A percentile compares a stretch with the other conserved stretches of the same genome.
These are phyloP conservation scores for Trichophyton rubrum DNA, from an alignment of 2,329 filamentous ascomycete species.

Conservation along the genomic window DNA sequence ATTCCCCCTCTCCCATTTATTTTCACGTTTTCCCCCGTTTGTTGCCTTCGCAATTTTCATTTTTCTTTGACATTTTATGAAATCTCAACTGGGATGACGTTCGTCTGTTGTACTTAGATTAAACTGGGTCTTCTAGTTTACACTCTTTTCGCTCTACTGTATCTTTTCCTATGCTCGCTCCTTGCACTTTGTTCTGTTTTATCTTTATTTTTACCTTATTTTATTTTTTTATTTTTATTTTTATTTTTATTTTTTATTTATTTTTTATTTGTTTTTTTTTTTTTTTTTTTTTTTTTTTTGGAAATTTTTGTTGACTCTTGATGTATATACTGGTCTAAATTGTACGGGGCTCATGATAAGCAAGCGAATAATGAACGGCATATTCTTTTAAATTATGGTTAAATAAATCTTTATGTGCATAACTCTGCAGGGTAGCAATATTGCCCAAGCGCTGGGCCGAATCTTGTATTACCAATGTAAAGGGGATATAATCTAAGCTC, in stretches of 20 bases:
- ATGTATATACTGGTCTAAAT: constrained; percentile 11
- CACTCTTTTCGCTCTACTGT: constrained; percentile 1
- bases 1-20: neutral
- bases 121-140: neutral
- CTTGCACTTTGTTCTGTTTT: neutral
- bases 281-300: neutral
- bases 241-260: neutral
- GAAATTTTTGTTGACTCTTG: constrained; percentile 2
- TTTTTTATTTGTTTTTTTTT: too few relatives aligned
- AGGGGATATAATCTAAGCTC: neutral
- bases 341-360: neutral
- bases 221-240: too few relatives aligned
- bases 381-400: neutral
- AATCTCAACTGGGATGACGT: neutral
- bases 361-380: neutral
- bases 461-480: neutral
- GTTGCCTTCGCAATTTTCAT: neutral
- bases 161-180: neutral
- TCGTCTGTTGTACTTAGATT: neutral
- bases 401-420: neutral
- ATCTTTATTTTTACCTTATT: too few relatives aligned
- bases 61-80: neutral
- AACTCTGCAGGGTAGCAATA: neutral
- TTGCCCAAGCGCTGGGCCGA: neutral
- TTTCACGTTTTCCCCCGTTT: neutral